Evolutionary conservation across 352 stramenopile species (phyloP), one percentile per base, ranked within the genome.

Genomic region (Thalassiosira livingstoniorum): DNA sequence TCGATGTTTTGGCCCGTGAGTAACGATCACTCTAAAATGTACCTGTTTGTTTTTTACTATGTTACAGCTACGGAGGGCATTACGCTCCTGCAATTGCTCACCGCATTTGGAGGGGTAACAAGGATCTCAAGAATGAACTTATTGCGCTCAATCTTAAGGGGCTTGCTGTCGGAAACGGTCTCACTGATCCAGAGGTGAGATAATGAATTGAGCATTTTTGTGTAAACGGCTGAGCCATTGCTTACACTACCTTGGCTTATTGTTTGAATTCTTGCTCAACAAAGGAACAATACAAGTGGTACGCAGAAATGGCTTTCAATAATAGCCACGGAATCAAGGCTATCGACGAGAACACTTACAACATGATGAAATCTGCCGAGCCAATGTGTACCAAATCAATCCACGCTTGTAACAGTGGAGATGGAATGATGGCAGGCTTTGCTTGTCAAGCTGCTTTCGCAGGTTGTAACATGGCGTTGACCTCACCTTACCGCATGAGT

Each of bases 101-200:
- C 68, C 78, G 88, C 39, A 87, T 94, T 63, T 94, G 78, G 71
- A 39, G 75, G 32, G 87, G 85, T 1, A 95, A 95, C 69, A 81
- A 93, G 35, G 51, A 85, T 31, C 27, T 77, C 10, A 66, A 60
- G 43, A 75, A 87, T 11, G 72, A 69, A 25, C 45, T 83, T 7
- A 27, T 80, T 0, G 65, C 39, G 42, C 55, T 99, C 35, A 98
- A 98, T 71, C 79, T 98, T 10, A 86, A 94, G 77, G 97, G 97
- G 39, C 92, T 99, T 57, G 96, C 93, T 45, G 97, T 99, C 75
- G 97, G 97, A 43, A 99, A 99, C 86, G 97, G 97, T 0, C 88
- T 99, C 1, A 99, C 97, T 4, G 90, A 98, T 75, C 96, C 97
- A 0, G 87, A 97, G 62, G n/a, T n/a, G n/a, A n/a, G n/a, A n/a